Evolutionary conservation across 768 basidiomycete genomes (phyloP).

Genomic region (Podaxis sp.): DNA sequence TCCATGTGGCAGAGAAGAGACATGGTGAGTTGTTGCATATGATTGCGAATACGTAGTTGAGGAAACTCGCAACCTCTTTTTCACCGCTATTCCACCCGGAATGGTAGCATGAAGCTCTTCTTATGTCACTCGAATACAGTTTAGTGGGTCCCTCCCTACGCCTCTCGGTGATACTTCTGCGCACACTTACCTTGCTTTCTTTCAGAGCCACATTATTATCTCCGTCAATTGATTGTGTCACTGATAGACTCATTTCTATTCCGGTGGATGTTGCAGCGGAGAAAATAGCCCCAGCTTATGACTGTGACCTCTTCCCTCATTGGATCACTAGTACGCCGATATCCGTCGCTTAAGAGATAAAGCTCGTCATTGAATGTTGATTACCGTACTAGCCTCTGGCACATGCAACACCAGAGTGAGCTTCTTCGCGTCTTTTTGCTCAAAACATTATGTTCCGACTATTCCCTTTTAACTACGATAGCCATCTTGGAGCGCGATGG

Average conservation of each 20-base stretch:
- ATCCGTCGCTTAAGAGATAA: too few relatives aligned
- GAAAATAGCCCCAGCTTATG: constrained; percentile 20
- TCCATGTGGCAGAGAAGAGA: too few relatives aligned
- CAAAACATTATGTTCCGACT: not conserved
- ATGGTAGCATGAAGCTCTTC: not conserved
- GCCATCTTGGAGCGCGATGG: constrained; percentile 42
- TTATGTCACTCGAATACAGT: not conserved
- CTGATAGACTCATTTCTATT: not conserved
- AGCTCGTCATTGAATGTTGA: too few relatives aligned
- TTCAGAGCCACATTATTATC: constrained; percentile 16
- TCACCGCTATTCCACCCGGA: not conserved
- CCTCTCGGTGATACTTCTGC: constrained; percentile 28
- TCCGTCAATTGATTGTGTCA: not conserved
- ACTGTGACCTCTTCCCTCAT: constrained; percentile 35
- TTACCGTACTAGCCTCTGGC: too few relatives aligned
- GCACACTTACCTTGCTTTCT: constrained; percentile 25
- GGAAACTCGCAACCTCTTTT: not conserved
- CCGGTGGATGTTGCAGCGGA: not conserved
- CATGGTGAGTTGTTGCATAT: too few relatives aligned
- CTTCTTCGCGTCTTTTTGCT: too few relatives aligned
- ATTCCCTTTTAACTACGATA: constrained; percentile 11
- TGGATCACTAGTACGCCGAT: constrained; percentile 38
- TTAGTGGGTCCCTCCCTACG: constrained; percentile 19
- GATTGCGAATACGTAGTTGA: not conserved
- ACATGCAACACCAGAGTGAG: too few relatives aligned